Evolutionary conservation across 2,329 filamentous ascomycete species (phyloP), one percentile per base, ranked within the genome.

Genomic region (Penicillium freii): DNA sequence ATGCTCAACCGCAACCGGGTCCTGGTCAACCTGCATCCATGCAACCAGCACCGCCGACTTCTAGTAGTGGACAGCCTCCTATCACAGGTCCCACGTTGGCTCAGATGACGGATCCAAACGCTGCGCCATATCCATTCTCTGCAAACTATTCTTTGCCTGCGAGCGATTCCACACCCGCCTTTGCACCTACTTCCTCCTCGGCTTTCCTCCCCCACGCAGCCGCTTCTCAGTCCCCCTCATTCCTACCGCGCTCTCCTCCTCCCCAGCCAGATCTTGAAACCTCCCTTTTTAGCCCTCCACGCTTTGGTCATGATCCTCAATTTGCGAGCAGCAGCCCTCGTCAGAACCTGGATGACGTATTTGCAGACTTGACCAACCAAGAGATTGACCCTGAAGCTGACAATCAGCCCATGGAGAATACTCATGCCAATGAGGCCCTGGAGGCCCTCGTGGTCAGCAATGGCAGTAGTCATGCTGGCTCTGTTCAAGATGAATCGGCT

Each of bases 351-450:
- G 77, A 78, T 57, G 75, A 77, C 56, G 73, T 80, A 21, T 80
- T 80, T 62, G 77, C 75, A 10, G 78, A 79, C 49, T 64, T 80
- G 54, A 79, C 76, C 2, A 77, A 78, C 52, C 74, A 78, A 57
- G 76, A 78, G 53, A 69, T 62, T 10, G 75, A 77, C 9, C 63
- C 65, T 7, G 72, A 74, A 17, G 49, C 63, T 11, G 70, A 71
- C 45, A 50, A 60, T 5, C 71, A 70, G 64, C 69, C 62, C 13
- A 72, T 75, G 70, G 75, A 78, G 51, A 77, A 77, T 29, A 75
- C 74, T n/a, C 77, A 80, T 62, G 77, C 77, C 8, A 78, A 76
- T 40, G 78, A 80, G 62, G 78, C 77, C 4, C 65, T 80, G 21
- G 78, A 80, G 56, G 74, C 69, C 23, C 70, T 78, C 15, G 71